Base-by-base conservation (phyloP, 2,329 filamentous ascomycete species). In the Tolypocladium endophyticum region DNA sequence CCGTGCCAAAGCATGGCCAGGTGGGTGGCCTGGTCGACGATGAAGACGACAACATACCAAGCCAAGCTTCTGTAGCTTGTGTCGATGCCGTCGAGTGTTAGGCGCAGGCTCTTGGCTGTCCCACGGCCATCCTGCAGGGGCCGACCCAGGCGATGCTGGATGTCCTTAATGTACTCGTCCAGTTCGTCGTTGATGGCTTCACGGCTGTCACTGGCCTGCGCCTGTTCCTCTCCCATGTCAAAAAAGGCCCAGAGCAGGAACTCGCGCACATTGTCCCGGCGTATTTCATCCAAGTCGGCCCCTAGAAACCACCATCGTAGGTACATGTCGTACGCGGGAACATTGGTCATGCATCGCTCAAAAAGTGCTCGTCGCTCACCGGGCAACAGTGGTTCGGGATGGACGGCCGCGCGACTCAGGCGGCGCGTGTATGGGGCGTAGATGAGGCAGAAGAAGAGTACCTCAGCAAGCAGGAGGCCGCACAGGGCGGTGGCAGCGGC, bases 231-330 rank as follows among this genome's bases (percentile, higher is more conserved):
- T 7, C 69, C 70, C 14, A 61, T 67, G 55, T 87, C 84, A 61
- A 87, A 82, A 66, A 90, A 84, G 1, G 83, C 86, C 87, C 87
- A 90, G 11, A 81, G 75, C 28, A 88, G 70, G 64, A 88, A 89
- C 62, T 88, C 84, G 64, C 78, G 79, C 58, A 89, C 71, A 65
- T 90, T 88, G n/a, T 89, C 85, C n/a, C 81, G 75, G 53, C 79
- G 77, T 59, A 90, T 83, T 39, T 87, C 83, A 23, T 75, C 69
- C 1, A 76, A 60, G 12, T 79, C 74, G 1, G 86, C 83, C 38
- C 81, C 83, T n/a, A 85, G 75, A 63, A 89, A 89, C 87, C 87
- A 90, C 61, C 78, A 76, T 56, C 74, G 76, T 50, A 90, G 64
- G 66, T 87, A 90, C 28, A 71, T 70, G 58, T 83, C 80, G 0